A percentile compares a stretch with the other conserved stretches of the same genome.
Evolutionary conservation across 257 asterid species (phyloP).

Genomic region (Capsicum baccatum): DNA sequence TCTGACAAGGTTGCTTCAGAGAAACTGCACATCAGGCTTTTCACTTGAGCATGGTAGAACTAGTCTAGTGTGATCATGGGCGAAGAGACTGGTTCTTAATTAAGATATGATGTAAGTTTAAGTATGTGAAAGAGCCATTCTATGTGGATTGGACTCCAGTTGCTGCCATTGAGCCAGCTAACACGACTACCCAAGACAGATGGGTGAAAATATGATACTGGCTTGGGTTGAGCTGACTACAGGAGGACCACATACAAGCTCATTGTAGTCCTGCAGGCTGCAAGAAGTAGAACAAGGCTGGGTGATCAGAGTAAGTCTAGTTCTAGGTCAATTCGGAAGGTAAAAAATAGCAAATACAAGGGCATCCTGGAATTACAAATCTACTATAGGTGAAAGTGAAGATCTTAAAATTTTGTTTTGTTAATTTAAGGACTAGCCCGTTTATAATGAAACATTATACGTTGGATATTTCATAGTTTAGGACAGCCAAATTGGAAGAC

Average conservation of each 20-base stretch:
- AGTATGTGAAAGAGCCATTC: neutral
- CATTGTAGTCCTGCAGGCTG: neutral
- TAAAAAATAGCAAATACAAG: neutral
- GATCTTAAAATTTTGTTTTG: neutral
- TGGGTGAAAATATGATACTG: neutral
- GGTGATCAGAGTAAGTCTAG: neutral
- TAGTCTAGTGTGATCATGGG: neutral
- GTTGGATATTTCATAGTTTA: no score
- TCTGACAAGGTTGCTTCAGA: conserved; percentile 6
- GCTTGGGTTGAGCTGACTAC: neutral
- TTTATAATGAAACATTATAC: no score
- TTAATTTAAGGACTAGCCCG: neutral
- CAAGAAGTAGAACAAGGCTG: conserved; percentile 1
- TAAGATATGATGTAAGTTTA: neutral
- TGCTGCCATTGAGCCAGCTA: neutral
- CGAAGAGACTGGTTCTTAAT: neutral
- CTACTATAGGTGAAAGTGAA: neutral
- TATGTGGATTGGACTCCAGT: conserved; percentile 15
- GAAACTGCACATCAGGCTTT: neutral
- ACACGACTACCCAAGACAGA: neutral
- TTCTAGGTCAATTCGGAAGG: neutral
- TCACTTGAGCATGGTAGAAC: neutral
- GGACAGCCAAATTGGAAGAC: no score
- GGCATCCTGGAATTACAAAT: conserved; percentile 18
- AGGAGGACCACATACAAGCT: neutral